Conservation (phyloP, 192 early-diverging fungal genomes). For the Irineochytrium annulatum region DNA sequence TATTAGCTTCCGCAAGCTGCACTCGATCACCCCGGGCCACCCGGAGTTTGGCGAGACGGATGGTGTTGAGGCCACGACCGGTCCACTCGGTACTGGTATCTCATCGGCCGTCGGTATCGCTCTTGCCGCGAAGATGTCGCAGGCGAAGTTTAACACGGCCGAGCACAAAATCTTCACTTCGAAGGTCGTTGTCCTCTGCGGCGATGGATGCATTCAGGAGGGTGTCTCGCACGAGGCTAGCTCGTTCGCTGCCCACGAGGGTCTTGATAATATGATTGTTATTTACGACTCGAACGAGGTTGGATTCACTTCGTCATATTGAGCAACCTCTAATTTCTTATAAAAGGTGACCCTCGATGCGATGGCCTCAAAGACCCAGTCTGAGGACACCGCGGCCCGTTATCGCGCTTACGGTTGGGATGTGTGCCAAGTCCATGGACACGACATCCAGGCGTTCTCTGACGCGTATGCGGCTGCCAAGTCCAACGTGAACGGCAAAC, state of each 20-base stretch:
- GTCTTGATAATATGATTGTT: conserved; percentile 91
- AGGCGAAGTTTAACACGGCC: conserved; percentile 87
- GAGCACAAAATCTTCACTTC: conserved; percentile 84
- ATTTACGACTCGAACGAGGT: conserved; percentile 89
- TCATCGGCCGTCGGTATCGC: conserved; percentile 91
- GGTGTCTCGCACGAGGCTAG: conserved; percentile 89
- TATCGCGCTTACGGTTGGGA: conserved; percentile 92
- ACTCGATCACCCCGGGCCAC: conserved; percentile 86
- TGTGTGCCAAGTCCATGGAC: conserved; percentile 15
- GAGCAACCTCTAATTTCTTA: not conserved
- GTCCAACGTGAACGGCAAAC: conserved; percentile 75
- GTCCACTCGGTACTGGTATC: conserved; percentile 93
- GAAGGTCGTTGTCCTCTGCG: conserved; percentile 75
- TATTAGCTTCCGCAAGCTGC: conserved; percentile 26
- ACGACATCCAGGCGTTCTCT: conserved; percentile 22
- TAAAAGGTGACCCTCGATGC: conserved; percentile 89
- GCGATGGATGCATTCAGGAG: conserved; percentile 98
- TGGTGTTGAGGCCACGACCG: conserved; percentile 96
- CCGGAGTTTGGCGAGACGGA: conserved; percentile 79
- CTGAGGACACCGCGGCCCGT: conserved; percentile 49
- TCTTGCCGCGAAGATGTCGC: conserved; percentile 79
- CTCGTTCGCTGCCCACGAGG: conserved; percentile 83
- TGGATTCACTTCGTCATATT: not conserved
- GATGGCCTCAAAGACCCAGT: conserved; percentile 22
- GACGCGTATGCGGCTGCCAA: conserved; percentile 80